Evolutionary conservation across 73 alveolate species (phyloP).

Genomic region (Blepharisma stoltei): DNA sequence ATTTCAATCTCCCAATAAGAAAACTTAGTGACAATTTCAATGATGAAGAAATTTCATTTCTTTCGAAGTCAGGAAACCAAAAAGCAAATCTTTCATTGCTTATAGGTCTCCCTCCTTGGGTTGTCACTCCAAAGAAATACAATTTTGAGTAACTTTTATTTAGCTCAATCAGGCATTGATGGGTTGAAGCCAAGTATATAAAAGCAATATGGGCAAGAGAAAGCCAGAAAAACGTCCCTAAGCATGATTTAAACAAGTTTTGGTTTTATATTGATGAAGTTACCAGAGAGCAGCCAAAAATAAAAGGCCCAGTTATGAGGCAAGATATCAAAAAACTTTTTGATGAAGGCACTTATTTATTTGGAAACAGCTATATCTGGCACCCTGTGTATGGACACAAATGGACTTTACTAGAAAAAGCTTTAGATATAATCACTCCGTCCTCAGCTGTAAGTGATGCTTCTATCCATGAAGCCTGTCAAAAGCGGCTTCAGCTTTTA

Average conservation of each 20-base stretch:
- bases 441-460: not conserved
- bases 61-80: not conserved
- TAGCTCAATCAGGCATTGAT: not conserved
- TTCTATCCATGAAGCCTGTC: not conserved
- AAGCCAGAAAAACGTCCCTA: not conserved
- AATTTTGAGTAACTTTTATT: constrained; percentile 3
- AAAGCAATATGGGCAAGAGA: not conserved
- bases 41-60: constrained; percentile 5
- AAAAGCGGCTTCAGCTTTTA: not conserved
- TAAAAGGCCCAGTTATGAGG: constrained; percentile 9
- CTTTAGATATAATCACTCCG: not conserved
- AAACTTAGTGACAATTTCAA: not conserved
- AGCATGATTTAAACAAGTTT: not conserved
- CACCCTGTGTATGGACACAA: constrained; percentile 11
- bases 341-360: not conserved
- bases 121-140: not conserved
- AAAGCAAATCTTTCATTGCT: not conserved
- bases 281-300: not conserved
- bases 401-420: constrained; percentile 1
- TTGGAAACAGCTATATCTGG: constrained; percentile 10
- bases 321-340: not conserved
- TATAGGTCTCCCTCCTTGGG: not conserved
- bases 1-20: not conserved
- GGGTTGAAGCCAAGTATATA: constrained; percentile 9
- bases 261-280: constrained; percentile 21